Evolutionary conservation across 768 basidiomycete genomes (phyloP).

Genomic region (Boletus sensibilis): DNA sequence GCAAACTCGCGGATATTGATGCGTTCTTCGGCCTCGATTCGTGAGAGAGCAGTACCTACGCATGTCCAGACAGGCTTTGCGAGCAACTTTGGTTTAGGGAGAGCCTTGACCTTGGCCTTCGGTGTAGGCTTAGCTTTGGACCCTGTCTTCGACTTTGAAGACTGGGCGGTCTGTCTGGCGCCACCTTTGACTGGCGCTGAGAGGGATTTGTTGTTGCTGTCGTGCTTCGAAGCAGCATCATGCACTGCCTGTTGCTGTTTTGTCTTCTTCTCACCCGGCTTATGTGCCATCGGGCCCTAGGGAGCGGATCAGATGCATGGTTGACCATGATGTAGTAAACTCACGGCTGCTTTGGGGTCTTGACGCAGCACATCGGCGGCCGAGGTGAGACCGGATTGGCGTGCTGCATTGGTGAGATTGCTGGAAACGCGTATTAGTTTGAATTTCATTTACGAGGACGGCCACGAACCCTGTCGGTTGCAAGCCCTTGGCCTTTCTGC

Average conservation of each 20-base stretch:
- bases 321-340: conserved; percentile 4
- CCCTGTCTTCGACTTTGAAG: conserved; percentile 10
- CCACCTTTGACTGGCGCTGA: conserved; percentile 13
- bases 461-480: conserved; percentile 54
- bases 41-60: conserved; percentile 43
- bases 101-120: conserved; percentile 27
- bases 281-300: conserved; percentile 31
- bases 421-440: conserved; percentile 25
- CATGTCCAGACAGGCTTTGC: conserved; percentile 53
- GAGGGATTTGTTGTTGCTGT: conserved; percentile 4
- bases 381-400: conserved; percentile 38
- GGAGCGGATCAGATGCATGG: conserved; percentile 8
- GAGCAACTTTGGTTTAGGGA: conserved; percentile 38
- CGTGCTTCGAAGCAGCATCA: background rate
- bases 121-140: conserved; percentile 19
- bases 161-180: conserved; percentile 3
- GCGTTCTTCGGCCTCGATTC: conserved; percentile 54
- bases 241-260: conserved; percentile 11
- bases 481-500: conserved; percentile 63
- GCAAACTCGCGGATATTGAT: conserved; percentile 75
- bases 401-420: conserved; percentile 39
- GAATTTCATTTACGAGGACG: background rate
- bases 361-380: conserved; percentile 38
- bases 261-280: conserved; percentile 21
- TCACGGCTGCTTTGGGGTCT: conserved; percentile 34